Percentiles rank a stretch among this genome's conserved stretches.
phyloP scores from a whole-genome alignment of 2,329 filamentous ascomycete species.

The Metarhizium guizhouense region DNA sequence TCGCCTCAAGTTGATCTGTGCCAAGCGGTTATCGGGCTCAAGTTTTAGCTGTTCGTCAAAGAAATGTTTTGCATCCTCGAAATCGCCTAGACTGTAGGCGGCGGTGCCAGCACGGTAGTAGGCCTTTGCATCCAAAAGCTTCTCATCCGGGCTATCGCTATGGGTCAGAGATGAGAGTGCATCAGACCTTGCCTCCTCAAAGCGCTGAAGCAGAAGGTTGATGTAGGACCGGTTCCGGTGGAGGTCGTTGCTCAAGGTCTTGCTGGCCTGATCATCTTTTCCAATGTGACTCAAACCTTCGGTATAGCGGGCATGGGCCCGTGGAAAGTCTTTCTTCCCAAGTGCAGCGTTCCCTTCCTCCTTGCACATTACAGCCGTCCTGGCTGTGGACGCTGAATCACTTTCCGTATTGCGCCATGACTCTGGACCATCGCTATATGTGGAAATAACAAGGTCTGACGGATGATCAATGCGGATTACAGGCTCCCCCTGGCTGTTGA shows the following conservation, averaged over 20 bases:
- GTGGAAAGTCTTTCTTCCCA: slow-evolving; percentile 9
- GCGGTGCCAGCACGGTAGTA: slow-evolving; percentile 22
- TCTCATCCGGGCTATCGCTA: slow-evolving; percentile 3
- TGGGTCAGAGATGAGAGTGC: slow-evolving; percentile 20
- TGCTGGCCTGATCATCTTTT: slow-evolving; percentile 1
- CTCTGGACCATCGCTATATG: slow-evolving; percentile 9
- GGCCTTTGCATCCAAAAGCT: slow-evolving; percentile 20
- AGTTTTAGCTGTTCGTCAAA: slow-evolving; percentile 16
- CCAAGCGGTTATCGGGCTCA: slow-evolving; percentile 14
- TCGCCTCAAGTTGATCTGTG: slow-evolving; percentile 11
- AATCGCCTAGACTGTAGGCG: slow-evolving; percentile 19
- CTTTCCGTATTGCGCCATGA: slow-evolving; percentile 8
- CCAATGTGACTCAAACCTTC: slow-evolving; percentile 12
- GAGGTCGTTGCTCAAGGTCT: slow-evolving; percentile 20
- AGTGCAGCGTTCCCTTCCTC: slow-evolving; percentile 21
- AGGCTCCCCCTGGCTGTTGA: slow-evolving; percentile 28
- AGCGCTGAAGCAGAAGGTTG: slow-evolving; percentile 20
- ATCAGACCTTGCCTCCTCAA: slow-evolving; percentile 22
- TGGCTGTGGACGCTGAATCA: neutral
- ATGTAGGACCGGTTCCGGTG: slow-evolving; percentile 21
- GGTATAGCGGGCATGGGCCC: slow-evolving; percentile 17
- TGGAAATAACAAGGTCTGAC: slow-evolving; percentile 17
- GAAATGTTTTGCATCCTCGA: slow-evolving; percentile 11
- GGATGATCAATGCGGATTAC: slow-evolving; percentile 28
- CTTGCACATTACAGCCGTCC: slow-evolving; percentile 14